These are phyloP conservation scores for Dicorynia guianensis DNA, from an alignment of 306 rosid species.

Conservation along the genomic window DNA sequence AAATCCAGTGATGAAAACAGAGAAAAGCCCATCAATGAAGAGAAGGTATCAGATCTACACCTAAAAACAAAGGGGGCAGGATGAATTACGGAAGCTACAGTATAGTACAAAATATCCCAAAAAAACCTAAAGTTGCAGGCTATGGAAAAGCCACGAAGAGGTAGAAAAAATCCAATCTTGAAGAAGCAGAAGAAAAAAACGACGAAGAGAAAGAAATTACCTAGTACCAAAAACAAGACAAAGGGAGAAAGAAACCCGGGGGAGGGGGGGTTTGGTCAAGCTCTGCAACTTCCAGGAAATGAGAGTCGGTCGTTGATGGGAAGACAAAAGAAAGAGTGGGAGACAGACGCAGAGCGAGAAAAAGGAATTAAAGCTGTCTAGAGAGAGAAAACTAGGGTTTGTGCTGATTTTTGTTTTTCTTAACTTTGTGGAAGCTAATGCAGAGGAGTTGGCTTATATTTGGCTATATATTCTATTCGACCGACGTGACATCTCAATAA, in stretches of 20 bases:
- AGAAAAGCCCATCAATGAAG: neutral
- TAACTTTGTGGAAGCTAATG: slow-evolving; percentile 28
- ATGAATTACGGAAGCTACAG: neutral
- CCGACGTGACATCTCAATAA: slow-evolving; percentile 48
- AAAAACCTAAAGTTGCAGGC: slow-evolving; percentile 38
- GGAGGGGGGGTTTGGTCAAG: slow-evolving; percentile 27
- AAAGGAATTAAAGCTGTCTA: slow-evolving; percentile 26
- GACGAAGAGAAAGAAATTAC: slow-evolving; percentile 26
- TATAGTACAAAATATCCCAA: neutral
- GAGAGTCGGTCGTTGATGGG: slow-evolving; percentile 19
- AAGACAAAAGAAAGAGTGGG: neutral
- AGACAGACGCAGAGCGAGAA: slow-evolving; percentile 44
- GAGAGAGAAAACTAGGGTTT: slow-evolving; percentile 51
- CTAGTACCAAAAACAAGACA: slow-evolving; percentile 33
- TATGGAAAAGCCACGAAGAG: slow-evolving; percentile 17
- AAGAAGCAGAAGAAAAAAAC: neutral
- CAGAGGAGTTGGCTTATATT: slow-evolving; percentile 25
- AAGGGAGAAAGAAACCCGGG: neutral
- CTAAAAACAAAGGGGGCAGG: neutral
- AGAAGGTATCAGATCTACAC: slow-evolving; percentile 36
- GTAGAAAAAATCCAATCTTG: slow-evolving; percentile 30
- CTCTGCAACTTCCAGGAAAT: slow-evolving; percentile 50
- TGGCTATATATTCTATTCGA: slow-evolving; percentile 37
- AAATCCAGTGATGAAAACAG: slow-evolving; percentile 15
- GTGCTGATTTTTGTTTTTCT: slow-evolving; percentile 21